Conservation (phyloP, 2,329 filamentous ascomycete species). For the Pseudogymnoascus sp. region DNA sequence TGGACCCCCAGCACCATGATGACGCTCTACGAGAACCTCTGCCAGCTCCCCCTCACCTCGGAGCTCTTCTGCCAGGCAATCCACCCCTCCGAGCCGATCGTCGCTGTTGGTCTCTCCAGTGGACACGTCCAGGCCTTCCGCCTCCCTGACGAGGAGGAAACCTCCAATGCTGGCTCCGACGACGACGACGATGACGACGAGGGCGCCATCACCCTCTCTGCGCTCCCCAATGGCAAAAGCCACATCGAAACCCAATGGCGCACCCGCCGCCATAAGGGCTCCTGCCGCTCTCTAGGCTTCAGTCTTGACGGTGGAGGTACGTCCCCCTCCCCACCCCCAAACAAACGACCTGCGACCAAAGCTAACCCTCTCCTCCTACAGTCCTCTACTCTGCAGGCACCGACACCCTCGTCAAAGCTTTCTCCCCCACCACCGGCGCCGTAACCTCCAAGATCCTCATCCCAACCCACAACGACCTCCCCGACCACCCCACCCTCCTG, state of each 20-base stretch:
- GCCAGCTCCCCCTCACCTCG: slow-evolving; percentile 74
- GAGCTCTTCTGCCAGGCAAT: slow-evolving; percentile 86
- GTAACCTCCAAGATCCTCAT: slow-evolving; percentile 79
- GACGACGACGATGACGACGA: slow-evolving; percentile 41
- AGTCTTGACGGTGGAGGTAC: slow-evolving; percentile 65
- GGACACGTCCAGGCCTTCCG: slow-evolving; percentile 82
- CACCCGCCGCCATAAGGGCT: slow-evolving; percentile 86
- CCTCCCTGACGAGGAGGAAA: slow-evolving; percentile 48
- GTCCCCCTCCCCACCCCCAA: slow-evolving; percentile 19
- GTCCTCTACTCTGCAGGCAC: slow-evolving; percentile 58
- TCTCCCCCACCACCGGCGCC: slow-evolving; percentile 49
- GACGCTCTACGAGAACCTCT: slow-evolving; percentile 76
- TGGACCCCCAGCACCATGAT: not conserved
- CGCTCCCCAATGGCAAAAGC: slow-evolving; percentile 55
- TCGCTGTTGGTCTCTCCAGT: slow-evolving; percentile 76
- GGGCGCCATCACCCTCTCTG: slow-evolving; percentile 29
- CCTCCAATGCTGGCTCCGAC: slow-evolving; percentile 36
- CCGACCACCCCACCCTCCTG: slow-evolving; percentile 70
- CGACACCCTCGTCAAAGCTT: slow-evolving; percentile 49
- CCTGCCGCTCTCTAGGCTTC: slow-evolving; percentile 76
- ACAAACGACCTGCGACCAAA: not conserved
- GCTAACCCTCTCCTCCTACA: slow-evolving; percentile 14
- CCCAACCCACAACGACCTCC: slow-evolving; percentile 39
- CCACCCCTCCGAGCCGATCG: slow-evolving; percentile 74
- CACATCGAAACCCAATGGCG: slow-evolving; percentile 78